Conservation (phyloP, 192 early-diverging fungal genomes). For the Coemansia sp. region DNA sequence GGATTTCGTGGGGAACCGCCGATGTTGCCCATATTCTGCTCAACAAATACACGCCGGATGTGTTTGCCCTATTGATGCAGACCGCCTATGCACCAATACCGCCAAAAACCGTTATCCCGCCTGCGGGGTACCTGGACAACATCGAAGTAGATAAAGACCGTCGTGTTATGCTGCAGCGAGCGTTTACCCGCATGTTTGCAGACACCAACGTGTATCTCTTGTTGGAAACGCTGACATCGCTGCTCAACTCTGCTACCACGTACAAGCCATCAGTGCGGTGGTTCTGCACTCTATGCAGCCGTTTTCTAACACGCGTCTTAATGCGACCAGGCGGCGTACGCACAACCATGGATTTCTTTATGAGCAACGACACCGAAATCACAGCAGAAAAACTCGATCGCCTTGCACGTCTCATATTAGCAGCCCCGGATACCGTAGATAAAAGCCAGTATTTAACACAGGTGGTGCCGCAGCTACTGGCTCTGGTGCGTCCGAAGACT, state of each 20-base stretch:
- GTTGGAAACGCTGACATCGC: conserved; percentile 66
- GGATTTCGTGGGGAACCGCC: conserved; percentile 42
- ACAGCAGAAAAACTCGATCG: conserved; percentile 38
- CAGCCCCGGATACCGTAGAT: conserved; percentile 21
- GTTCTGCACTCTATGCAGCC: conserved; percentile 66
- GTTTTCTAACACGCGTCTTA: conserved; percentile 70
- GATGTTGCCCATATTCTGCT: conserved; percentile 61
- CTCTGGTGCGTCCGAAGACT: too few species aligned
- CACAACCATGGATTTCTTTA: conserved; percentile 68
- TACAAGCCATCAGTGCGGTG: conserved; percentile 57
- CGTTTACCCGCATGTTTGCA: conserved; percentile 48
- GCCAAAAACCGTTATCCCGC: not conserved
- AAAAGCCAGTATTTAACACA: conserved; percentile 6
- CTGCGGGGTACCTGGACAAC: conserved; percentile 30
- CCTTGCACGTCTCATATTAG: conserved; percentile 30
- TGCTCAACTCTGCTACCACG: conserved; percentile 62
- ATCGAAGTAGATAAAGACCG: conserved; percentile 37
- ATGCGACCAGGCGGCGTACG: conserved; percentile 65
- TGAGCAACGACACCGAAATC: conserved; percentile 54
- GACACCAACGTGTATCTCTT: conserved; percentile 58
- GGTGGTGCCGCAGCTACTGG: conserved; percentile 29
- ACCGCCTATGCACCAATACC: conserved; percentile 67
- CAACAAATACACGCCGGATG: conserved; percentile 62
- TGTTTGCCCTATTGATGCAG: conserved; percentile 69
- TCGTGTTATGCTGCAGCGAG: conserved; percentile 24